These are phyloP conservation scores for Scenedesmus sp. DNA, from an alignment of 163 green algal genomes.

Conservation along the genomic window DNA sequence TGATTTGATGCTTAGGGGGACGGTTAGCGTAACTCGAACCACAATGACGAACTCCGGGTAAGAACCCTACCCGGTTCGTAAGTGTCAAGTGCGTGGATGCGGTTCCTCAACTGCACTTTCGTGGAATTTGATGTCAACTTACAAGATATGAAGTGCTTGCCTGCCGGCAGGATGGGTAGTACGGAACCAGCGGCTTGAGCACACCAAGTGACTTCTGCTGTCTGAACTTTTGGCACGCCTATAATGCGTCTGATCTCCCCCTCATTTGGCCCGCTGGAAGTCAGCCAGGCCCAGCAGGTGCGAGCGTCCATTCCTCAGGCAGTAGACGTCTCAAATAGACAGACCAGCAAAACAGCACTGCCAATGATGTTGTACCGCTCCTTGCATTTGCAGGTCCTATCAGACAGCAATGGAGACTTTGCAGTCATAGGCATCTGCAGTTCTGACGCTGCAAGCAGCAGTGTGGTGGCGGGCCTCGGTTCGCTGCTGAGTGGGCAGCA, in stretches of 20 bases:
- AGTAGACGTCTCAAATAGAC: not conserved
- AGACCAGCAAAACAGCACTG: not conserved
- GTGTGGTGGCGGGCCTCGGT: not conserved
- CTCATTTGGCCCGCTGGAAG: constrained; percentile 8
- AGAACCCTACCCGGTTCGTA: not conserved
- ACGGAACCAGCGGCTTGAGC: not conserved
- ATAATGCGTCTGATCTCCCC: constrained; percentile 23
- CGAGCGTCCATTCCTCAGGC: not conserved
- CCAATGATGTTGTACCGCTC: not conserved
- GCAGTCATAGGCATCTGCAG: constrained; percentile 37
- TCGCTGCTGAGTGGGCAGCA: constrained; percentile 21
- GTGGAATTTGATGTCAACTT: no score
- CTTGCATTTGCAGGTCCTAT: constrained; percentile 13
- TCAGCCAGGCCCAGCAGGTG: constrained; percentile 5
- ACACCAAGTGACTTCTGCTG: not conserved
- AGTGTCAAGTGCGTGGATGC: not conserved
- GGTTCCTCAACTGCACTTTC: not conserved
- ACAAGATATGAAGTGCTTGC: constrained; percentile 9
- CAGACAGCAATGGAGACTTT: constrained; percentile 27
- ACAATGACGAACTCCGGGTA: not conserved
- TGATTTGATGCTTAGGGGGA: no score
- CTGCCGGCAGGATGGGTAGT: not conserved
- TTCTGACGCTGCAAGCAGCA: constrained; percentile 32
- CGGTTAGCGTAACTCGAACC: no score
- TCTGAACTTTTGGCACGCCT: not conserved